Evolutionary conservation across 495 filamentous ascomycete genomes (phyloP), one percentile per base, ranked within the genome.

Genomic region (Beverwykella pulmonaria): DNA sequence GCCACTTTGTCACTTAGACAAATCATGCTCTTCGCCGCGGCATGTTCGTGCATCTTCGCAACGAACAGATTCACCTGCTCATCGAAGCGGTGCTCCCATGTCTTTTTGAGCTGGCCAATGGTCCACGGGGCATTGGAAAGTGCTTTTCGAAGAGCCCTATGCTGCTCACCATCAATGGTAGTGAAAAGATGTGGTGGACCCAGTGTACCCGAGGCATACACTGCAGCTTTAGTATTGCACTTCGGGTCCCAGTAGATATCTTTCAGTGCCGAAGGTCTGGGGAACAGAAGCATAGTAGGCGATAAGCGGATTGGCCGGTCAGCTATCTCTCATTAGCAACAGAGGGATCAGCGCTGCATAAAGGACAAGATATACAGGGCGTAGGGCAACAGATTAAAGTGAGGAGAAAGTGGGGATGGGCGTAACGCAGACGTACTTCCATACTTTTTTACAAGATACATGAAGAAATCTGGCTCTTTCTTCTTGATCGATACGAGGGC

Each of bases 191-290:
- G 59, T 34, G 65, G 53, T 17, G 59, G 59, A 3, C 65, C 65
- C 0, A 68, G 47, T 0, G 46, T 49, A 25, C 65, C 59, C 2
- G 65, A 59, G 20, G 53, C 54, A 23, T 68, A 63, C 0, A 54
- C 19, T 0, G 22, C 49, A 1, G 39, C 1, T 27, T 68, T 68
- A 1, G 10, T 22, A 29, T 68, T 63, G 19, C 52, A 59, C n/a
- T 63, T 63, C 25, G 65, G 59, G 26, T 63, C 53, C 53, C 65
- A 63, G 29, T 68, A 68, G 53, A 68, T 68, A 44, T 63, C 53
- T 54, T 68, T 68, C 8, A 63, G 47, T 2, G 65, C 52, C 2
- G 65, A 63, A 0, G 65, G 46, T 5, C 59, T n/a, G 25, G 59
- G 46, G 32, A 68, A 68, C 23, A 63, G 19, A 17, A 63, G 65